A percentile compares a stretch with the other conserved stretches of the same genome.
phyloP scores from a whole-genome alignment of 2,329 filamentous ascomycete species.

The Dendryphion nanum region DNA sequence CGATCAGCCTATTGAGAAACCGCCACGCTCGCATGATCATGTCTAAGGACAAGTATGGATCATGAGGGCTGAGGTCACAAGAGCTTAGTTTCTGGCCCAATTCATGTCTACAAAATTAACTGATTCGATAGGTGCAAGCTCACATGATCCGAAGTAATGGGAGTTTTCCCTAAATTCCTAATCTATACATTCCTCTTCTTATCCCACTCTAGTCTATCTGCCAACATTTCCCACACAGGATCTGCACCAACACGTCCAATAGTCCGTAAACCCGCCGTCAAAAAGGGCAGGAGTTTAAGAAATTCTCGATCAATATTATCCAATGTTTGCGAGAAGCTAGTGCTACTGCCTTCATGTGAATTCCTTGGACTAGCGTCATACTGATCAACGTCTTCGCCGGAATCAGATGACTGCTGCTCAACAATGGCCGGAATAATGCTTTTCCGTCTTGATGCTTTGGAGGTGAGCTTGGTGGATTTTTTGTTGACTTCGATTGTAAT shows the following conservation, averaged over 20 bases:
- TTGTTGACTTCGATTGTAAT: background rate
- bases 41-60: no score
- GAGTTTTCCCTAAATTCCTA: no score
- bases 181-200: constrained; percentile 7
- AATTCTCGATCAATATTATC: constrained; percentile 61
- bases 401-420: constrained; percentile 24
- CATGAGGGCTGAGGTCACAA: no score
- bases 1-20: no score
- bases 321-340: constrained; percentile 45
- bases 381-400: constrained; percentile 20
- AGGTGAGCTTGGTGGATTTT: background rate
- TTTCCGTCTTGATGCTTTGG: constrained; percentile 15
- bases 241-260: constrained; percentile 73
- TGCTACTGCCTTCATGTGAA: constrained; percentile 1
- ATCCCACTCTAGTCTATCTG: constrained; percentile 70
- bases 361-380: constrained; percentile 5
- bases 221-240: constrained; percentile 74
- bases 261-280: constrained; percentile 69
- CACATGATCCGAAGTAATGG: no score
- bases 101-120: no score
- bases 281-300: constrained; percentile 65
- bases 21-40: no score
- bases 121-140: no score
- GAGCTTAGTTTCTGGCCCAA: no score
- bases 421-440: constrained; percentile 14